Percentiles rank a stretch among this genome's conserved stretches.
phyloP scores from a whole-genome alignment of 345 rosid genomes.

The Camelina hispida region DNA sequence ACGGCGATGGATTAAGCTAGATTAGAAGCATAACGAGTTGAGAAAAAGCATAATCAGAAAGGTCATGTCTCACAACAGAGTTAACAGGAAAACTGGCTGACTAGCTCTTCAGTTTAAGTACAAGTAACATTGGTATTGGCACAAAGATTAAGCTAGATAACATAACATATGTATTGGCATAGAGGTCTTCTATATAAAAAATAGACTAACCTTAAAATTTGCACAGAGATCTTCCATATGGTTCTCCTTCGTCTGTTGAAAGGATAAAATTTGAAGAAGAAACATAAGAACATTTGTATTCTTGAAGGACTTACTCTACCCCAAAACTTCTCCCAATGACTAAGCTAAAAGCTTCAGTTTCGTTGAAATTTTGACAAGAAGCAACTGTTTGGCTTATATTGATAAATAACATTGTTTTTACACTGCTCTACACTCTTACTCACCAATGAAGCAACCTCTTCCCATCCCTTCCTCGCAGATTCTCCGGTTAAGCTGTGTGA shows the following conservation, averaged over 20 bases:
- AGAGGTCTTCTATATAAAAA: slow-evolving; percentile 70
- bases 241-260: slow-evolving; percentile 60
- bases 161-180: slow-evolving; percentile 64
- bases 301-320: slow-evolving; percentile 13
- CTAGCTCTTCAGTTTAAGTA: slow-evolving; percentile 14
- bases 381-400: slow-evolving; percentile 9
- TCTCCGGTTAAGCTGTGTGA: no score
- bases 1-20: neutral
- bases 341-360: neutral
- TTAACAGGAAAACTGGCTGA: slow-evolving; percentile 6
- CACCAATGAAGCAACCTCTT: no score
- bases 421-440: no score
- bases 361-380: slow-evolving; percentile 16
- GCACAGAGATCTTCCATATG: slow-evolving; percentile 78
- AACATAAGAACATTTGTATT: slow-evolving; percentile 11
- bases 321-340: neutral
- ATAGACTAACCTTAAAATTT: slow-evolving; percentile 66
- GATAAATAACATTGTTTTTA: no score
- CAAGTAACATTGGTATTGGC: no score
- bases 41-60: slow-evolving; percentile 5
- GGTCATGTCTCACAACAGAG: slow-evolving; percentile 13
- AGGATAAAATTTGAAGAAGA: slow-evolving; percentile 10
- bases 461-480: no score
- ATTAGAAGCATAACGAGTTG: neutral
- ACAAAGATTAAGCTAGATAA: no score